Conservation (phyloP, 257 asterid species). For the Gentiana dahurica region DNA sequence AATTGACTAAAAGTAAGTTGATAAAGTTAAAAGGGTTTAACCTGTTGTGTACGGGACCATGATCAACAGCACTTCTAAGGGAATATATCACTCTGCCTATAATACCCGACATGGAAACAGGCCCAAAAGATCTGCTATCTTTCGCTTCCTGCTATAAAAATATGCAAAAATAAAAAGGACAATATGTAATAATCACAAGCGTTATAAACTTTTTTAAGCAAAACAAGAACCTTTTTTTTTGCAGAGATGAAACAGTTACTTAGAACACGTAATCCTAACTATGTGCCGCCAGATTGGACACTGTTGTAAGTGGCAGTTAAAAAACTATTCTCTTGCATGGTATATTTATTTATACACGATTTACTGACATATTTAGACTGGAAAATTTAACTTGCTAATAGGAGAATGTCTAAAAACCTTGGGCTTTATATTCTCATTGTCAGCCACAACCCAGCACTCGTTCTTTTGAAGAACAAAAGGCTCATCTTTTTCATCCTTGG, state of each 20-base stretch:
- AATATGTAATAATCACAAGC: background rate
- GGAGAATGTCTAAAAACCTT: slow-evolving; percentile 29
- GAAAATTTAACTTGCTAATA: too few relatives aligned
- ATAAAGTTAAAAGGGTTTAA: slow-evolving; percentile 8
- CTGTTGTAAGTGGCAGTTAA: too few relatives aligned
- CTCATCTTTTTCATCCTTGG: slow-evolving; percentile 57
- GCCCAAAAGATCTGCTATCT: slow-evolving; percentile 84
- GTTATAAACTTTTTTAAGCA: too few relatives aligned
- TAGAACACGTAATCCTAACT: too few relatives aligned
- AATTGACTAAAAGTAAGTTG: background rate
- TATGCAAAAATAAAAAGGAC: slow-evolving; percentile 3
- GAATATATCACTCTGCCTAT: slow-evolving; percentile 75
- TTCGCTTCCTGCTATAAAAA: slow-evolving; percentile 54
- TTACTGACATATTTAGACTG: too few relatives aligned
- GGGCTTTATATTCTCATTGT: slow-evolving; percentile 54
- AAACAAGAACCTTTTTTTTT: too few relatives aligned
- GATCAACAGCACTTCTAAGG: slow-evolving; percentile 69
- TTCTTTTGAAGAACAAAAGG: slow-evolving; percentile 65
- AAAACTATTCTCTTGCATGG: too few relatives aligned
- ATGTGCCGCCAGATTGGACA: too few relatives aligned
- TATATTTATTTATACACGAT: too few relatives aligned
- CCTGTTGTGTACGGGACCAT: slow-evolving; percentile 79
- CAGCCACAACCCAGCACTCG: slow-evolving; percentile 86
- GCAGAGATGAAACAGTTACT: too few relatives aligned
- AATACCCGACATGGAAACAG: slow-evolving; percentile 54